phyloP scores from a whole-genome alignment of 768 basidiomycete species.

The Kwoniella sp. region DNA sequence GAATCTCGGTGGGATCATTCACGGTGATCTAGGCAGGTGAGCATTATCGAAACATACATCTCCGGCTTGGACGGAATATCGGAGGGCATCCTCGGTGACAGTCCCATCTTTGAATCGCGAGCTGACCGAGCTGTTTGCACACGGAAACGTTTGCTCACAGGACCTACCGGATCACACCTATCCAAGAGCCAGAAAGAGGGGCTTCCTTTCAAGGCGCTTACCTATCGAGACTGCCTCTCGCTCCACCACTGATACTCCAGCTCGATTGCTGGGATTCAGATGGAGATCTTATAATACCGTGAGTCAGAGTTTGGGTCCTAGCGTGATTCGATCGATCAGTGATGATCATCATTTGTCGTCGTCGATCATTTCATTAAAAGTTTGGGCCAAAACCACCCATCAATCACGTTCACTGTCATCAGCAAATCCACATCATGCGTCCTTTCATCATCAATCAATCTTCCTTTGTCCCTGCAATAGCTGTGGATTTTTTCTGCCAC shows the following conservation, averaged over 20 bases:
- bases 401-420: neutral
- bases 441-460: neutral
- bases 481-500: too few species aligned
- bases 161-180: constrained; percentile 75
- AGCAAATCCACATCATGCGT: neutral
- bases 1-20: constrained; percentile 45
- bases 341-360: neutral
- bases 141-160: too few species aligned
- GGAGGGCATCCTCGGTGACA: too few species aligned
- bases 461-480: neutral
- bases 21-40: constrained; percentile 39
- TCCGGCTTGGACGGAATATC: too few species aligned
- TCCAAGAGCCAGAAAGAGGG: constrained; percentile 79
- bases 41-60: constrained; percentile 8
- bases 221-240: constrained; percentile 77
- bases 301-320: constrained; percentile 57
- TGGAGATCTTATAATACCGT: constrained; percentile 77
- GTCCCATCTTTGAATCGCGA: neutral
- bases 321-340: constrained; percentile 32
- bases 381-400: too few species aligned
- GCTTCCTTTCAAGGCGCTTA: constrained; percentile 77
- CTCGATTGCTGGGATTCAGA: constrained; percentile 72
- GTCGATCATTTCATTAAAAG: constrained; percentile 11
- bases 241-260: constrained; percentile 80
- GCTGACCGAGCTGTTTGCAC: too few species aligned